phyloP scores from a whole-genome alignment of 768 basidiomycete genomes.

The Tricholoma matsutake region DNA sequence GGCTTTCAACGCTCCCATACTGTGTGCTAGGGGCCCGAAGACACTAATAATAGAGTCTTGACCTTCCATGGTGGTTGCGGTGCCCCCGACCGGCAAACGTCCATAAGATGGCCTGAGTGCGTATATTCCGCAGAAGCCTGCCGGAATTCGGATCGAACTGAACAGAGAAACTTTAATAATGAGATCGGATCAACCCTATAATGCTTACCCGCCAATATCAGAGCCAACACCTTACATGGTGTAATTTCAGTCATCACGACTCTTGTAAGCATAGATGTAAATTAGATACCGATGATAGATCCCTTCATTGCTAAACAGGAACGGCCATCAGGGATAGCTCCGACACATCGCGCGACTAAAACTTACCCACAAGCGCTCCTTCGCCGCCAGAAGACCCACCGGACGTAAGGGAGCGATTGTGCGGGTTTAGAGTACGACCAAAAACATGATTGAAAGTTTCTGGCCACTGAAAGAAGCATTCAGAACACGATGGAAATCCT shows the following conservation, averaged over 20 bases:
- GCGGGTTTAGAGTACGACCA: slow-evolving; percentile 75
- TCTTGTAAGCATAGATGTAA: not conserved
- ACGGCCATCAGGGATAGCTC: not conserved
- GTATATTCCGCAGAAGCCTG: slow-evolving; percentile 66
- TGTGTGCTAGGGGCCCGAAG: slow-evolving; percentile 66
- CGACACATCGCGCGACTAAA: not conserved
- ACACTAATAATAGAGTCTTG: slow-evolving; percentile 71
- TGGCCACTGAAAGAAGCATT: slow-evolving; percentile 46
- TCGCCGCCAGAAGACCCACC: slow-evolving; percentile 90
- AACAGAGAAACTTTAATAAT: not conserved
- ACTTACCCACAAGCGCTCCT: slow-evolving; percentile 65
- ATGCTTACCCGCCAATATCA: slow-evolving; percentile 69
- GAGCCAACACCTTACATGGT: slow-evolving; percentile 64
- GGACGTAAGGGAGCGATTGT: slow-evolving; percentile 63
- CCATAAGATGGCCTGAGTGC: slow-evolving; percentile 67
- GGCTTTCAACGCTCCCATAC: slow-evolving; percentile 55
- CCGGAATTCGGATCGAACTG: slow-evolving; percentile 71
- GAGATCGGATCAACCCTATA: not conserved
- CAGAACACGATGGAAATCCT: not conserved
- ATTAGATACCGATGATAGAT: slow-evolving; percentile 36
- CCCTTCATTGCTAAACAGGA: slow-evolving; percentile 37
- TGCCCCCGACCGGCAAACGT: slow-evolving; percentile 69
- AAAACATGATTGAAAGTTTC: slow-evolving; percentile 81
- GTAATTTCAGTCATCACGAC: not conserved
- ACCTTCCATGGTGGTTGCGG: slow-evolving; percentile 63